Percentiles rank a stretch among this genome's conserved stretches.
Evolutionary conservation across 495 filamentous ascomycete genomes (phyloP).

Genomic region (Tuber calosporum): DNA sequence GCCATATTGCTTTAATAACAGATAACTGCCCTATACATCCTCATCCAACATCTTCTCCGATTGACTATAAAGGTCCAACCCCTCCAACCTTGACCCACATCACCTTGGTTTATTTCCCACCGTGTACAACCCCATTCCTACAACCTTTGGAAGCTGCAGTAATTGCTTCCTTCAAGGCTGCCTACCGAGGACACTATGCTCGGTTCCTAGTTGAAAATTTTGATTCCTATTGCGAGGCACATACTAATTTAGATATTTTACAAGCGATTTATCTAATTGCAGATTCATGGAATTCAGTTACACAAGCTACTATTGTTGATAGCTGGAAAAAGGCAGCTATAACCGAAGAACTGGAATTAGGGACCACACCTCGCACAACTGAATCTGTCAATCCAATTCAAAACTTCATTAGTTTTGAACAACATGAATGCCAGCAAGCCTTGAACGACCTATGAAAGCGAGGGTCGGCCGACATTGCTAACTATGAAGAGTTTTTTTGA

Average conservation of each 20-base stretch:
- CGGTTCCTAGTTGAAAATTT: slow-evolving; percentile 11
- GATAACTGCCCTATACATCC: slow-evolving; percentile 42
- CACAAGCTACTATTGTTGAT: slow-evolving; percentile 2
- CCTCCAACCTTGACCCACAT: slow-evolving; percentile 24
- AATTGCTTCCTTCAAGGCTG: slow-evolving; percentile 17
- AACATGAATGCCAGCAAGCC: too few species aligned
- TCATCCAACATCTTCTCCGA: slow-evolving; percentile 8
- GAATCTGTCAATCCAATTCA: too few species aligned
- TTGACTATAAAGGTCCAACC: slow-evolving; percentile 5
- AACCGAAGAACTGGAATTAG: too few species aligned
- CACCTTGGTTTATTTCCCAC: slow-evolving; percentile 11
- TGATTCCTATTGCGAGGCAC: neutral
- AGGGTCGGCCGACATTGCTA: too few species aligned
- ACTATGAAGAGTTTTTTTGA: too few species aligned
- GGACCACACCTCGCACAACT: too few species aligned
- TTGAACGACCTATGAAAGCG: too few species aligned
- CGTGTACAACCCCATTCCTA: neutral
- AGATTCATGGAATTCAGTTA: neutral
- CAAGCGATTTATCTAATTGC: slow-evolving; percentile 15
- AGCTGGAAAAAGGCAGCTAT: neutral
- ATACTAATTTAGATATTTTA: neutral
- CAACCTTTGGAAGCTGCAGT: slow-evolving; percentile 26
- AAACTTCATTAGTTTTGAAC: too few species aligned
- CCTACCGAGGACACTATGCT: slow-evolving; percentile 7
- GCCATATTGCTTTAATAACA: slow-evolving; percentile 37